Percentiles rank a stretch among this genome's conserved stretches.
These are phyloP conservation scores for Boechera stricta DNA, from an alignment of 345 rosid genomes.

Conservation along the genomic window DNA sequence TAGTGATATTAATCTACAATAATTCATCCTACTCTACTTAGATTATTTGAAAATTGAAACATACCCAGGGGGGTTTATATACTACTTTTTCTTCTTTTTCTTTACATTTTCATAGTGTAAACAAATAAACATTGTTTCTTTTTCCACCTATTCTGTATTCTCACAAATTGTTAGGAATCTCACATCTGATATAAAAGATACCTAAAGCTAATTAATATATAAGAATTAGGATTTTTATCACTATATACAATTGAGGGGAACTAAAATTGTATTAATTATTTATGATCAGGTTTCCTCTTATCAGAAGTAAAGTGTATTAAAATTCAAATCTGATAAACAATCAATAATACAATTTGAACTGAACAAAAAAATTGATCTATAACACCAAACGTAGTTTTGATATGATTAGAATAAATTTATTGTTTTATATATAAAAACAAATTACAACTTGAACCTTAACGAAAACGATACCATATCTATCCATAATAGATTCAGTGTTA, in stretches of 20 bases:
- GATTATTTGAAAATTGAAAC: neutral
- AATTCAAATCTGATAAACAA: neutral
- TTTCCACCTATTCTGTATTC: neutral
- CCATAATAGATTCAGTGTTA: no score
- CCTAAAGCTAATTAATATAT: no score
- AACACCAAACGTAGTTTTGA: neutral
- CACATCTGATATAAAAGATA: neutral
- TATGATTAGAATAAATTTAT: neutral
- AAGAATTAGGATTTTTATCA: no score
- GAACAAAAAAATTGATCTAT: neutral
- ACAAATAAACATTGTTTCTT: neutral
- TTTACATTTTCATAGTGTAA: neutral
- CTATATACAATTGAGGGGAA: no score
- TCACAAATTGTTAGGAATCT: neutral
- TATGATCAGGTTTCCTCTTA: neutral
- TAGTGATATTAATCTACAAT: constrained; percentile 2
- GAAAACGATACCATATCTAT: no score
- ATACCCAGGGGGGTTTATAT: neutral
- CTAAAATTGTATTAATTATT: no score
- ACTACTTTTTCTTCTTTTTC: neutral
- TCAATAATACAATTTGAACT: neutral
- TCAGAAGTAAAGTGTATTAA: neutral
- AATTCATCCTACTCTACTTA: constrained; percentile 1
- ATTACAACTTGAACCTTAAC: no score
- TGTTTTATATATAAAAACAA: neutral